Evolutionary conservation across 2,329 filamentous ascomycete species (phyloP), one percentile per base, ranked within the genome.

Genomic region (Ascochyta clinopodiicola): DNA sequence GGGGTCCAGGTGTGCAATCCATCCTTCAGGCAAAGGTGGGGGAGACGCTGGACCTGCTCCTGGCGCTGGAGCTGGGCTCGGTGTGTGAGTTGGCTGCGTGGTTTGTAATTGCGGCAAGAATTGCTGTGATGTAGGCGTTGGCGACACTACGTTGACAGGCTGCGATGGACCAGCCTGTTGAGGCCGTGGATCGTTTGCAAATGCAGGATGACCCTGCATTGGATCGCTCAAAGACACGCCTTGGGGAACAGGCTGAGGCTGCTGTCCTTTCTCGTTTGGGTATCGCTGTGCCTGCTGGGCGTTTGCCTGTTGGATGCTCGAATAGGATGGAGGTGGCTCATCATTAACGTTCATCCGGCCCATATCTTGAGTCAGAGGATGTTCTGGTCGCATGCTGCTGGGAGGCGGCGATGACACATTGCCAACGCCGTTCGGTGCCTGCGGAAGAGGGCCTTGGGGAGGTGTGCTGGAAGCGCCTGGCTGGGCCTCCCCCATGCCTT

Each of bases 1-100:
- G 63, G 92, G 90, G 73, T 99, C 95, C 4, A 98, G 82, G 74
- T 98, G 95, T 19, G 95, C 92, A 69, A 99, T 98, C 95, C 95
- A 99, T 31, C 95, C 95, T 78, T 99, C 95, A 6, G 95, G 95
- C 15, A 99, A 82, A 2, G 94, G 95, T 21, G 95, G 95, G 29
- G 95, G 95, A 15, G 92, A 96, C 24, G 89, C 86, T 27, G 91
- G 91, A 1, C 88, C 85, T 22, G 85, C 78, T 42, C 63, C 80
- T 48, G 91, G 91, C 1, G 87, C 85, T 24, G 84, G 78, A 50
- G 60, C 78, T 56, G 76, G 72, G 71, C 82, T 72, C 59, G 71
- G 79, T 48, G 71, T 77, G 53, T 74, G 69, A 22, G 60, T 37
- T 47, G 63, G 57, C 36, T 61, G 64, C 32, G 62, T 40, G 42